These are phyloP conservation scores for Salvia miltiorrhiza DNA, from an alignment of 257 asterid species.

Conservation along the genomic window DNA sequence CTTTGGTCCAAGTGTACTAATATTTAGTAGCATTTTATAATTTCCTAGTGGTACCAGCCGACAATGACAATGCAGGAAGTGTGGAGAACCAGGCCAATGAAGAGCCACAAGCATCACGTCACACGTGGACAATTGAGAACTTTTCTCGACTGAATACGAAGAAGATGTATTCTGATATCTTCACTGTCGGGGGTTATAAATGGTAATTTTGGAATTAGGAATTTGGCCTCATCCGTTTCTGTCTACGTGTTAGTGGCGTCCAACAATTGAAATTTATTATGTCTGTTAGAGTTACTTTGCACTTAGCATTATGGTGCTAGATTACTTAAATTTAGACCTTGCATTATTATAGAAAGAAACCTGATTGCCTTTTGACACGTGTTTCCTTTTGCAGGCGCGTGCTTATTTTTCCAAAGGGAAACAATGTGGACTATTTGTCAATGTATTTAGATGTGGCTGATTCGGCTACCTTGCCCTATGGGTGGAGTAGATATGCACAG, in stretches of 20 bases:
- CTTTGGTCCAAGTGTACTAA: conserved; percentile 14
- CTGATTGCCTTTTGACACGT: conserved; percentile 16
- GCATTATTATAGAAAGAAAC: conserved; percentile 4
- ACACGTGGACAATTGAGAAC: conserved; percentile 80
- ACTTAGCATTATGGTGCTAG: not conserved
- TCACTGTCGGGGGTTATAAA: conserved; percentile 77
- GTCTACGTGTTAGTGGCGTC: not conserved
- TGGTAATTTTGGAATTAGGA: conserved; percentile 47
- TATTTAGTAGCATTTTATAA: not conserved
- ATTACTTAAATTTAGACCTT: not conserved
- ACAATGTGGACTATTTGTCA: conserved; percentile 54
- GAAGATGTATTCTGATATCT: conserved; percentile 77
- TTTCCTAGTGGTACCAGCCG: conserved; percentile 45
- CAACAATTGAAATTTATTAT: not conserved
- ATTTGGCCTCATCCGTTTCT: not conserved
- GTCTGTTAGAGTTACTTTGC: not conserved
- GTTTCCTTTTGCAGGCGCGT: conserved; percentile 47
- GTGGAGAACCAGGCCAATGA: conserved; percentile 79
- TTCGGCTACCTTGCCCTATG: conserved; percentile 49
- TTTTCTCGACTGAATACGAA: conserved; percentile 63
- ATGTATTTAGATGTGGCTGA: conserved; percentile 61
- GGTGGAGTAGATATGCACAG: conserved; percentile 53
- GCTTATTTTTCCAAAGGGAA: conserved; percentile 55
- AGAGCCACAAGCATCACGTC: conserved; percentile 79
- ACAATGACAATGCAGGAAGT: conserved; percentile 56